phyloP scores from a whole-genome alignment of 108 stramenopile genomes.

The Conticribra weissflogii region DNA sequence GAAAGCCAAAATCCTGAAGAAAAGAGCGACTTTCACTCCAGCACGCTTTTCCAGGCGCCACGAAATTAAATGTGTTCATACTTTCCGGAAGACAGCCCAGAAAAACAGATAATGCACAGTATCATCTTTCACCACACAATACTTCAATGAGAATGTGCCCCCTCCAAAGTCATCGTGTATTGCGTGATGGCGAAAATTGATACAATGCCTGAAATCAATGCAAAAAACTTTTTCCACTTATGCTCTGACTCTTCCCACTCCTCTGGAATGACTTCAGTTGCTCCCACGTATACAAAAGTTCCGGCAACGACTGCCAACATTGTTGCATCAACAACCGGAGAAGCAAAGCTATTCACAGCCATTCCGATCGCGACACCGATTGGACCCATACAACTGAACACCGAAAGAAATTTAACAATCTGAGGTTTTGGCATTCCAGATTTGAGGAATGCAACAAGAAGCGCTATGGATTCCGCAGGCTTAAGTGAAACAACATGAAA shows the following conservation, averaged over 20 bases:
- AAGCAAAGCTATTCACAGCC: slow-evolving; percentile 88
- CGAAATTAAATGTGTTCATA: too few species aligned
- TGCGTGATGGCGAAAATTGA: slow-evolving; percentile 86
- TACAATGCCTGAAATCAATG: slow-evolving; percentile 80
- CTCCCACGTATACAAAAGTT: slow-evolving; percentile 99
- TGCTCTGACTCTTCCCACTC: slow-evolving; percentile 93
- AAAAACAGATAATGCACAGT: too few species aligned
- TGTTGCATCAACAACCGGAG: slow-evolving; percentile 90
- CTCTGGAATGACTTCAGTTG: slow-evolving; percentile 96
- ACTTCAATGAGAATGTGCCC: too few species aligned
- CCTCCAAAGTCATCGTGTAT: slow-evolving; percentile 77
- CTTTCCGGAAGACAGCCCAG: too few species aligned
- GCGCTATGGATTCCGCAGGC: slow-evolving; percentile 97
- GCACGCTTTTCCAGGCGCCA: too few species aligned
- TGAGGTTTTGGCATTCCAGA: slow-evolving; percentile 89
- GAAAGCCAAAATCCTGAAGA: too few species aligned
- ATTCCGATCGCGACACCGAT: slow-evolving; percentile 85
- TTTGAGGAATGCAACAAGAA: slow-evolving; percentile 96
- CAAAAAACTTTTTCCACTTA: slow-evolving; percentile 94
- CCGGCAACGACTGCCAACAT: slow-evolving; percentile 97
- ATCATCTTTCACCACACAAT: too few species aligned
- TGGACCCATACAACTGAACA: slow-evolving; percentile 91
- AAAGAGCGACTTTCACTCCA: too few species aligned
- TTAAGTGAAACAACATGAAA: too few species aligned
- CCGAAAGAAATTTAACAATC: slow-evolving; percentile 77